phyloP scores from a whole-genome alignment of 2,329 filamentous ascomycete genomes.

The Fusarium heterosporum region DNA sequence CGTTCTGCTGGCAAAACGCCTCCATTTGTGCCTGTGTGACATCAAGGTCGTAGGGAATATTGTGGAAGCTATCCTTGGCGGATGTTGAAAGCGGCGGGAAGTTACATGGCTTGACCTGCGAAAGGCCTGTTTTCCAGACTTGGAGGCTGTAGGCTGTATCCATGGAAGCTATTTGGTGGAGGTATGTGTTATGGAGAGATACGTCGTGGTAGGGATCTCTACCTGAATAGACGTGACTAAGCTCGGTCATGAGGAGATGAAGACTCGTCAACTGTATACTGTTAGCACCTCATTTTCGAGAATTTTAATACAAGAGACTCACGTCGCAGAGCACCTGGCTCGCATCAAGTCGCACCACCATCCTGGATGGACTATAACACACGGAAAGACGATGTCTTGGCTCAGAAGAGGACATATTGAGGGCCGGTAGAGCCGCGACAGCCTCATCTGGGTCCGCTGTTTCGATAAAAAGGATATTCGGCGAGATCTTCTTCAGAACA shows the following conservation, averaged over 20 bases:
- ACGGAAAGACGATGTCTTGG: conserved; percentile 64
- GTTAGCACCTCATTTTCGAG: background rate
- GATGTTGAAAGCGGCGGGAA: conserved; percentile 57
- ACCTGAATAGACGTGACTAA: conserved; percentile 59
- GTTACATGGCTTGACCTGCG: conserved; percentile 55
- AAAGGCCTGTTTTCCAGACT: conserved; percentile 60
- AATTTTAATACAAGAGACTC: conserved; percentile 2
- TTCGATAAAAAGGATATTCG: conserved; percentile 66
- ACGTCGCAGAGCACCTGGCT: conserved; percentile 65
- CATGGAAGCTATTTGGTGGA: conserved; percentile 46
- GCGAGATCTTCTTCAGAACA: conserved; percentile 60
- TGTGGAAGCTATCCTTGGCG: conserved; percentile 48
- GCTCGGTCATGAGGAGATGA: conserved; percentile 59
- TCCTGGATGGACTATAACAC: conserved; percentile 58
- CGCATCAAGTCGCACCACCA: conserved; percentile 62
- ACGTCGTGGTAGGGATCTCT: conserved; percentile 46
- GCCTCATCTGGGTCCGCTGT: conserved; percentile 54
- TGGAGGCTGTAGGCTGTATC: conserved; percentile 53
- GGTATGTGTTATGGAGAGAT: conserved; percentile 42
- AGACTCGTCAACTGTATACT: conserved; percentile 53
- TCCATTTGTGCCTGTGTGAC: conserved; percentile 56
- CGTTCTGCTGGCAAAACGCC: conserved; percentile 55
- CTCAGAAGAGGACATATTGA: conserved; percentile 53
- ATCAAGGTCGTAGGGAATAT: conserved; percentile 55
- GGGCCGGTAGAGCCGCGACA: conserved; percentile 55